Conservation (phyloP, 2,329 filamentous ascomycete genomes). For the Colletotrichum sp. region DNA sequence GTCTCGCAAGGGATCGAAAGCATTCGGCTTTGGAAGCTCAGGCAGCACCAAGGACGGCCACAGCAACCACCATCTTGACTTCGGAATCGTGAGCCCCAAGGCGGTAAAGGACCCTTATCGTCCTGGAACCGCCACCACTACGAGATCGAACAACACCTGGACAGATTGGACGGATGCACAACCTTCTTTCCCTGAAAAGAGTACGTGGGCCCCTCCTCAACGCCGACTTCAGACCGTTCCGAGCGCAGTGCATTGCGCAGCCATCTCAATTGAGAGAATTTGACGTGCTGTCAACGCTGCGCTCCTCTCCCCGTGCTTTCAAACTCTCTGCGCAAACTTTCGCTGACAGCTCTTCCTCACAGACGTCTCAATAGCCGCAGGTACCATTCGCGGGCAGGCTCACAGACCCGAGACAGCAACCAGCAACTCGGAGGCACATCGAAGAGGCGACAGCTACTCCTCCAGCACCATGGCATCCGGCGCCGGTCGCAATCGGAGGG, state of each 20-base stretch:
- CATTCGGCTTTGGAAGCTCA: constrained; percentile 19
- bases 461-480: constrained; percentile 44
- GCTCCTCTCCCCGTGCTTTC: background rate
- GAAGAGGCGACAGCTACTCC: constrained; percentile 34
- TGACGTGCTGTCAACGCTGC: background rate
- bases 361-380: constrained; percentile 32
- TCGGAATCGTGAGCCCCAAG: constrained; percentile 20
- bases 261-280: background rate
- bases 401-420: constrained; percentile 37
- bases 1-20: constrained; percentile 20
- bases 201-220: constrained; percentile 31
- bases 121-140: constrained; percentile 16
- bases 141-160: constrained; percentile 13
- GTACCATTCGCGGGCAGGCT: constrained; percentile 27
- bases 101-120: constrained; percentile 14
- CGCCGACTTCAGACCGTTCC: background rate
- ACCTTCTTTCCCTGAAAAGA: constrained; percentile 44
- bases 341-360: constrained; percentile 1
- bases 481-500: constrained; percentile 78
- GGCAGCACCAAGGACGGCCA: constrained; percentile 13
- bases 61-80: constrained; percentile 15
- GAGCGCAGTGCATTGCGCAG: background rate
- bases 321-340: background rate
- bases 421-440: constrained; percentile 36
- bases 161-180: constrained; percentile 26